Evolutionary conservation across 129 eudicot genomes (phyloP), one percentile per base, ranked within the genome.

Genomic region (Silybum marianum): DNA sequence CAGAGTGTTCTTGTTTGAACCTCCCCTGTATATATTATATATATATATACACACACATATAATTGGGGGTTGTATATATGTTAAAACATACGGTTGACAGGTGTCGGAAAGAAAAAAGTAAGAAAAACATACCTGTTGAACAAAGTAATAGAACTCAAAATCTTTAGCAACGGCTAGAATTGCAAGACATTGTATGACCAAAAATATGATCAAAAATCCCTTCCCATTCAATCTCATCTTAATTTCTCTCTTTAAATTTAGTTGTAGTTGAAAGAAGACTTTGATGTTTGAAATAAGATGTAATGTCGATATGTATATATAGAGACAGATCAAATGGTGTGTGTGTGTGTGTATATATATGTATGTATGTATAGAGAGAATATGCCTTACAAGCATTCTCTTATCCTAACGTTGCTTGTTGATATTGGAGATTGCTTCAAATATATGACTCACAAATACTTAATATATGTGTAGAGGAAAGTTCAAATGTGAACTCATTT

Each of bases 121-220:
- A 28, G 1, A 36, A 12, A 0, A 34, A 42, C 54, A 71, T 67
- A 90, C 93, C 91, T 90, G 91, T 78, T 90, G 93, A 74, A 88
- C 90, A 78, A 90, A 90, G 81, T 85, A 90, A 83, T 73, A 90
- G 86, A 90, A 90, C 77, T 90, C 91, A 13, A 90, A 90, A 28
- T 87, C 86, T 75, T 76, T 79, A 70, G 90, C 81, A 40, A 79
- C 69, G 22, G 67, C 66, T 54, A 72, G 44, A 38, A 71, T 21
- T 79, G 86, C 51, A 6, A 79, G 70, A 84, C 84, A 81, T 74
- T 87, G 86, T 81, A 51, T 46, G 24, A 78, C 74, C 72, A 88
- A 44, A 63, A 36, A 44, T 75, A 63, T 63, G 25, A 85, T 76
- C 69, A 78, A 14, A 23, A 78, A 25, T 58, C 82, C 74, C 34